These are phyloP conservation scores for Leccinum subgranulosum DNA, from an alignment of 768 basidiomycete species.

Conservation along the genomic window DNA sequence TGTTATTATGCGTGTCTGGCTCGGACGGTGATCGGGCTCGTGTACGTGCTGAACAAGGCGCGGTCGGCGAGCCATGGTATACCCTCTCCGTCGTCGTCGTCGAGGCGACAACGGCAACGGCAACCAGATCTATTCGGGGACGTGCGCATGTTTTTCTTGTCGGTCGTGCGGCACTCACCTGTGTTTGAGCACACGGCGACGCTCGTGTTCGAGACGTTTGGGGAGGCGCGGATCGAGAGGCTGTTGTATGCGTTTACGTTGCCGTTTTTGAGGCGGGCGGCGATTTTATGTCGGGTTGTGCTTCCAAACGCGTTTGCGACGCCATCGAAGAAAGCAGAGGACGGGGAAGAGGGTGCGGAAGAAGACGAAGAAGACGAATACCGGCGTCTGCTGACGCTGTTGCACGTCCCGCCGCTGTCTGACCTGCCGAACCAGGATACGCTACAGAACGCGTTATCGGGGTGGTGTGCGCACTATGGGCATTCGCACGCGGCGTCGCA, in stretches of 20 bases:
- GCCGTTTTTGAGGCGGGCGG: slow-evolving; percentile 86
- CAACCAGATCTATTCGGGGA: slow-evolving; percentile 73
- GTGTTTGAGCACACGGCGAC: slow-evolving; percentile 84
- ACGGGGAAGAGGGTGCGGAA: slow-evolving; percentile 27
- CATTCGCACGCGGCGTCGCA: slow-evolving; percentile 77
- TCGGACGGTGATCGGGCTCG: slow-evolving; percentile 79
- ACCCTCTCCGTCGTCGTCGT: slow-evolving; percentile 17
- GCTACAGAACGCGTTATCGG: slow-evolving; percentile 81
- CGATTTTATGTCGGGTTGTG: slow-evolving; percentile 79
- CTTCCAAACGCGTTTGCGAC: slow-evolving; percentile 58
- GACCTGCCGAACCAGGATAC: slow-evolving; percentile 82
- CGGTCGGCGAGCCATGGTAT: slow-evolving; percentile 48
- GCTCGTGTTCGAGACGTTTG: slow-evolving; percentile 73
- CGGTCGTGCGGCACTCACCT: slow-evolving; percentile 84
- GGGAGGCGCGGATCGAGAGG: slow-evolving; percentile 82
- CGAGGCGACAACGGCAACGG: background rate
- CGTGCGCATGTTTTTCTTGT: slow-evolving; percentile 87
- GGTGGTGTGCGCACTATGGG: slow-evolving; percentile 90
- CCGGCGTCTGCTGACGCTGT: slow-evolving; percentile 63
- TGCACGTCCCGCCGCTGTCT: slow-evolving; percentile 78
- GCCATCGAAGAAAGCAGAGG: slow-evolving; percentile 28
- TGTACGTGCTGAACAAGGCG: slow-evolving; percentile 77
- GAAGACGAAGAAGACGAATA: slow-evolving; percentile 64
- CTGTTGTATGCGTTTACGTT: slow-evolving; percentile 84
- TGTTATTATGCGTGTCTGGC: slow-evolving; percentile 90